These are phyloP conservation scores for Saksenaea oblongispora DNA, from an alignment of 371 early-diverging fungal genomes.

Conservation along the genomic window DNA sequence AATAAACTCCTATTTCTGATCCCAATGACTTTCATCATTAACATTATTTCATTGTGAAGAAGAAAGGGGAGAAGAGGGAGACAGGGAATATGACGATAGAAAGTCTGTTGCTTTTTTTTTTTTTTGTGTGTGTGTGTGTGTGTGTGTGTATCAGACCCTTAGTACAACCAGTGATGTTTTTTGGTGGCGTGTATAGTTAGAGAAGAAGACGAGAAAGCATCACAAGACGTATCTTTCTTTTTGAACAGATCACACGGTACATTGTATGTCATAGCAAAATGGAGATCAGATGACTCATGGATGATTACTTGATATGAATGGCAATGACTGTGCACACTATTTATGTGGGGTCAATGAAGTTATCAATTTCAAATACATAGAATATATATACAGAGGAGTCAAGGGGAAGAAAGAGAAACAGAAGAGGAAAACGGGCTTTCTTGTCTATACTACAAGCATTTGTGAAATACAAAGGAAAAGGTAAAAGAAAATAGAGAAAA, in stretches of 20 bases:
- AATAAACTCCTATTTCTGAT: too few species aligned
- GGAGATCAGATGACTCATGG: not conserved
- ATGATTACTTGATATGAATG: not conserved
- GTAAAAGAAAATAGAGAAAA: not conserved
- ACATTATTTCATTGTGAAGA: too few species aligned
- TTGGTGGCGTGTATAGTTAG: not conserved
- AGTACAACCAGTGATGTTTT: not conserved
- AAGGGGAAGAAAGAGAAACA: not conserved
- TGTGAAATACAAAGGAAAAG: not conserved
- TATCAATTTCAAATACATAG: constrained; percentile 4
- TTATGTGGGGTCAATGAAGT: not conserved
- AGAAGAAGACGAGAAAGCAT: not conserved
- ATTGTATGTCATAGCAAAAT: not conserved
- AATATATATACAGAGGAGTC: constrained; percentile 1
- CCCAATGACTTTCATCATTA: too few species aligned
- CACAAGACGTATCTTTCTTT: too few species aligned
- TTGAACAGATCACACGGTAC: not conserved
- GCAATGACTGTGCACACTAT: not conserved
- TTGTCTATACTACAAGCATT: not conserved
- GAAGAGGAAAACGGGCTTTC: not conserved
- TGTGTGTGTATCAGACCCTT: not conserved
- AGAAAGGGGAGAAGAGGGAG: too few species aligned
- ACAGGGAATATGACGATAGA: not conserved
- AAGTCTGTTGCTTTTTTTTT: too few species aligned
- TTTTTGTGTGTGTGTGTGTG: not conserved